Evolutionary conservation across 2,329 filamentous ascomycete genomes (phyloP), one percentile per base, ranked within the genome.

Genomic region (Trichoderma guizhouense): DNA sequence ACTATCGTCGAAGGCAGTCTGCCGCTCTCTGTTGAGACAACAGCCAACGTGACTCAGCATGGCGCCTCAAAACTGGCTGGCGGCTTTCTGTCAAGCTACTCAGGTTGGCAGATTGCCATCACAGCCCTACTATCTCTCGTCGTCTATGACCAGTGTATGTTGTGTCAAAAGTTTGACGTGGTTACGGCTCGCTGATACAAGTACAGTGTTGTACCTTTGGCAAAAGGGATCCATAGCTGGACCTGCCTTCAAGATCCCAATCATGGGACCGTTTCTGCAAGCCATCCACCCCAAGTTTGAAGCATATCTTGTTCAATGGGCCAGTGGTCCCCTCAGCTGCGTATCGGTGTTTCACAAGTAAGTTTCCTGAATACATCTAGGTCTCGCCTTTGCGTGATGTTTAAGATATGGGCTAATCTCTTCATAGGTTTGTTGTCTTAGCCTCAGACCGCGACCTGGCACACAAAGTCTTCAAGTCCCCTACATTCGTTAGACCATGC

Each of bases 291-390:
- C 66, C 32, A 61, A 53, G 18, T 69, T 69, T 57, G 66, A 69
- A 28, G 66, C 66, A 3, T 69, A 69, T 53, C 66, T 69, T 14
- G 21, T 15, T 28, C 66, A 69, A 12, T 69, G 39, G 39, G 66
- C 66, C 36, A 62, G 66, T 18, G 66, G 66, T 3, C 66, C 66
- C 36, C 28, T 69, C 7, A 69, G 66, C 24, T 69, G 66, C 28
- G 57, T 69, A 28, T 69, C 66, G 36, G 66, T 69, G 15, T 69
- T 69, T 15, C 66, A 69, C 39, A 62, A 69, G 66, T 69, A 69
- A n/a, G 66, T 28, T 6, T 28, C 14, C n/a, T 4, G 12, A 28
- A n/a, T 11, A 3, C 6, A 47, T 47, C 43, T 21, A 8, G 18
- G 18, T 4, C 8, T n/a, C n/a, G 11, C 21, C 47, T 3, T 21